Evolutionary conservation across 2,329 filamentous ascomycete genomes (phyloP).

Genomic region (Venturia pyrina): DNA sequence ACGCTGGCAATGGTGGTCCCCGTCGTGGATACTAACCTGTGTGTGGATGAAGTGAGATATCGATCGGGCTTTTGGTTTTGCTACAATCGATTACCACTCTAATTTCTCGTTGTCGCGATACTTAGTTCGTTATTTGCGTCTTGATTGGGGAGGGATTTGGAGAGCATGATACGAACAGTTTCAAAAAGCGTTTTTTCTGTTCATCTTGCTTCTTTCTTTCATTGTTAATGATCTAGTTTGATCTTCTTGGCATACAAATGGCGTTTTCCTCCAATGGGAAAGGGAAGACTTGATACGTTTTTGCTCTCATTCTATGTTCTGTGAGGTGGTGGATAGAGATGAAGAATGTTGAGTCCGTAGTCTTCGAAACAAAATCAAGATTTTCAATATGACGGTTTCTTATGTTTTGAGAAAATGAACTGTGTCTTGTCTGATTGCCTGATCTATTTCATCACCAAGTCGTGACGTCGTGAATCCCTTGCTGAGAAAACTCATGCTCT

Average conservation of each 20-base stretch:
- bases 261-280: neutral
- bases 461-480: no score
- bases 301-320: no score
- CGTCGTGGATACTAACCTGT: neutral
- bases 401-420: no score
- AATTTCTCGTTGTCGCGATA: neutral
- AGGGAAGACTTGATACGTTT: no score
- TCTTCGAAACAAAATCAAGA: no score
- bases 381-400: no score
- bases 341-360: no score
- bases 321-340: no score
- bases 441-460: no score
- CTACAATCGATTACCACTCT: neutral
- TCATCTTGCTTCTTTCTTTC: neutral
- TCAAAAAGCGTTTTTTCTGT: neutral
- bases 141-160: neutral
- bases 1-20: neutral
- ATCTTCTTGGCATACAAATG: constrained; percentile 4
- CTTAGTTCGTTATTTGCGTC: neutral
- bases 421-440: no score
- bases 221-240: neutral
- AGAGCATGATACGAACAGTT: neutral
- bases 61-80: neutral
- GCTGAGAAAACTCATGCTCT: no score
- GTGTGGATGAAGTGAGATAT: neutral